Conservation (phyloP, 768 basidiomycete species). For the Peribolospora kevripleyi region DNA sequence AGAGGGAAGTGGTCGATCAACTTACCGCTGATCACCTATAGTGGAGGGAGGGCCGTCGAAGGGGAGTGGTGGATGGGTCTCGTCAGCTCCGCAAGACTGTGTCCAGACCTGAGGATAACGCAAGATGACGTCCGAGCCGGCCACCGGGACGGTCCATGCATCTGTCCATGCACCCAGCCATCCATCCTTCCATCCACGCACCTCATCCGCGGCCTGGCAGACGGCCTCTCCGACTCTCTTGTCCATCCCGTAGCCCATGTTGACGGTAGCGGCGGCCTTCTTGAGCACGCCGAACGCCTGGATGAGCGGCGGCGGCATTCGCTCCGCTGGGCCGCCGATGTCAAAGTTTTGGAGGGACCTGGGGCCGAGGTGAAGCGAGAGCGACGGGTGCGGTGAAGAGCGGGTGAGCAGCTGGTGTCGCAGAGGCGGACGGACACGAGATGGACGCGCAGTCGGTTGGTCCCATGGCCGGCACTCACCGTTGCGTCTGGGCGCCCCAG, state of each 20-base stretch:
- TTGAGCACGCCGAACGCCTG: constrained; percentile 95
- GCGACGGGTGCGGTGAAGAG: background rate
- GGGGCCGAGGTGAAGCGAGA: background rate
- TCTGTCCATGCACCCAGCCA: background rate
- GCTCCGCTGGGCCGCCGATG: constrained; percentile 82
- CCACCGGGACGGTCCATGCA: background rate
- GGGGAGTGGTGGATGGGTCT: background rate
- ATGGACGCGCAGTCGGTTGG: too few species aligned
- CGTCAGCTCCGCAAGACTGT: background rate
- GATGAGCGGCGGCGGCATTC: constrained; percentile 82
- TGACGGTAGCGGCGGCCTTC: constrained; percentile 82
- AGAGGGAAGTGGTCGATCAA: constrained; percentile 88
- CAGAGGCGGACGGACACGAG: constrained; percentile 5
- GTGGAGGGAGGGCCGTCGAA: background rate
- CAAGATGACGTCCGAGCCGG: background rate
- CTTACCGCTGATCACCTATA: constrained; percentile 90
- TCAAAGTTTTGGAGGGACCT: constrained; percentile 94
- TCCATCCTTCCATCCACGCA: constrained; percentile 18
- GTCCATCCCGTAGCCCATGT: constrained; percentile 72
- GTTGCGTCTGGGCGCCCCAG: constrained; percentile 96
- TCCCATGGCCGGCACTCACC: constrained; percentile 24
- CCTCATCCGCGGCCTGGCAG: constrained; percentile 80
- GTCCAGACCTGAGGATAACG: background rate
- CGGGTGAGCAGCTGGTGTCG: background rate
- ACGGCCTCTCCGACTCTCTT: constrained; percentile 68